Conservation (phyloP, 208 protist genomes). For the Leishmania braziliensis region DNA sequence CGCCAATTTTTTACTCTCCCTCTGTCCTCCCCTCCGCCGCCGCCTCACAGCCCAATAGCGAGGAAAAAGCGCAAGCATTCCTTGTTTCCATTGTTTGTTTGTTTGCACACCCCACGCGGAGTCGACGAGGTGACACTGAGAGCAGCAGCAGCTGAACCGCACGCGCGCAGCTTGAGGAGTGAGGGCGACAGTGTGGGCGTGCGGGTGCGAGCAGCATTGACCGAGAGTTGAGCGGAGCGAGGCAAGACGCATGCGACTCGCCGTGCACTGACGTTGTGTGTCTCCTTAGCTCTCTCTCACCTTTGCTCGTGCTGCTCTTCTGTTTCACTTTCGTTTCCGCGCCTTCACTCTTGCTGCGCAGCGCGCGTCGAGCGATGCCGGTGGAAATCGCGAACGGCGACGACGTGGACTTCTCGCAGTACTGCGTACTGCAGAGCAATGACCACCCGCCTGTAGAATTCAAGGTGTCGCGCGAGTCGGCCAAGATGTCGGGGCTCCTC, state of each 20-base stretch:
- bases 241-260: background rate
- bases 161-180: too few relatives aligned
- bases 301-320: background rate
- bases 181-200: background rate
- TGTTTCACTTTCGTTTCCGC: background rate
- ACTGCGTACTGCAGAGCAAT: constrained; percentile 88
- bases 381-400: constrained; percentile 52
- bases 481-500: constrained; percentile 85
- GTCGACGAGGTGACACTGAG: background rate
- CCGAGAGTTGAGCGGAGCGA: background rate
- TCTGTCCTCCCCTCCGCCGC: background rate
- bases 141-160: background rate
- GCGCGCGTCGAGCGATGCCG: constrained; percentile 38
- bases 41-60: too few relatives aligned
- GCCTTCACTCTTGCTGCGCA: background rate
- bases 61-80: too few relatives aligned
- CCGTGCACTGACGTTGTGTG: background rate
- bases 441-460: constrained; percentile 83
- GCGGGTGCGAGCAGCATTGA: background rate
- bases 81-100: background rate
- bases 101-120: background rate
- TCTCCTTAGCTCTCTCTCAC: background rate
- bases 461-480: constrained; percentile 83
- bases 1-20: background rate
- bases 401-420: constrained; percentile 83